These are phyloP conservation scores for Entomortierella parvispora DNA, from an alignment of 192 early-diverging fungal species.

Conservation along the genomic window DNA sequence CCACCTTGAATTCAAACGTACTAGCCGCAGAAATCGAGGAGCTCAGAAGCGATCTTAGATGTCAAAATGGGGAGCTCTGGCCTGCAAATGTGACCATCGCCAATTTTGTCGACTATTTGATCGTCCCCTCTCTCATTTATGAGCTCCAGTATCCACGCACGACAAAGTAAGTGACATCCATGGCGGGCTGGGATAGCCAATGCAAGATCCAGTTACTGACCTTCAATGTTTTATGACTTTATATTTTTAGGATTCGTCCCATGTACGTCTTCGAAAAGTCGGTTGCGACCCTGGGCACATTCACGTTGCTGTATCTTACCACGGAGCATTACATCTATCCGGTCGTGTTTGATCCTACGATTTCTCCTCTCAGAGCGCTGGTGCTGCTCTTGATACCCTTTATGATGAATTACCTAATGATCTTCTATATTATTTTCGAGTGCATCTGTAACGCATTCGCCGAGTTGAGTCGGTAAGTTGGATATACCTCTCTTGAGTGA, in stretches of 20 bases:
- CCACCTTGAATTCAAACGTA: background rate
- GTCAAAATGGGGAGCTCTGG: conserved; percentile 57
- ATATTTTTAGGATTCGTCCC: conserved; percentile 73
- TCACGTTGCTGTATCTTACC: conserved; percentile 84
- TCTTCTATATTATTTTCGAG: conserved; percentile 97
- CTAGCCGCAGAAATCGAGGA: conserved; percentile 56
- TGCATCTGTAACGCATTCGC: conserved; percentile 97
- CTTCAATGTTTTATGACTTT: too few relatives aligned
- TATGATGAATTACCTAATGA: conserved; percentile 89
- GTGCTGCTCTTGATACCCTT: conserved; percentile 86
- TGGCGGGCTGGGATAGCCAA: too few relatives aligned
- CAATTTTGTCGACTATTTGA: conserved; percentile 90
- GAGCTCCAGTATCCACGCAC: conserved; percentile 94
- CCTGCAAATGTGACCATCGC: conserved; percentile 82
- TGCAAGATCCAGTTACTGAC: too few relatives aligned
- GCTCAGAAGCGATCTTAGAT: conserved; percentile 66
- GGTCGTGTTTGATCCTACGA: conserved; percentile 71
- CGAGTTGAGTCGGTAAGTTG: conserved; percentile 79
- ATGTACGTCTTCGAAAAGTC: conserved; percentile 90
- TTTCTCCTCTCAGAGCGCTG: conserved; percentile 65
- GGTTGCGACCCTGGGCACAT: conserved; percentile 79
- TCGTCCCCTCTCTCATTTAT: conserved; percentile 93
- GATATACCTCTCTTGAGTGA: too few relatives aligned
- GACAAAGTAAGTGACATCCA: conserved; percentile 66
- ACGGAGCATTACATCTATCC: conserved; percentile 92